These are phyloP conservation scores for Parastagonospora avenae DNA, from an alignment of 2,329 filamentous ascomycete genomes.

Conservation along the genomic window DNA sequence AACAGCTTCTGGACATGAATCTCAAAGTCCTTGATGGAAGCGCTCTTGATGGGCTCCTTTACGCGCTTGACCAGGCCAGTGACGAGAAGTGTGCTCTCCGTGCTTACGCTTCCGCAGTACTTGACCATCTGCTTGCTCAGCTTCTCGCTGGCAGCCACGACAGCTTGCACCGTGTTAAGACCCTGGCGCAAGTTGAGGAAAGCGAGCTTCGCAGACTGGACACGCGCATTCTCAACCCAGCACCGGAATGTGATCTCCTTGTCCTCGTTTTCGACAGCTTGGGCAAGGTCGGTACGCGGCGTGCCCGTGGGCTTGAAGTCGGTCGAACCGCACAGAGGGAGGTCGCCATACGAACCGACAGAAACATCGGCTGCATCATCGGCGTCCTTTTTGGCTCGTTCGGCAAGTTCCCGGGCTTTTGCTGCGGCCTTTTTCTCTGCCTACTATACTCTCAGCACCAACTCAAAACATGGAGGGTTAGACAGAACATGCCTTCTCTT, in stretches of 20 bases:
- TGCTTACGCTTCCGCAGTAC: constrained; percentile 75
- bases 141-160: constrained; percentile 67
- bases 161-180: constrained; percentile 80
- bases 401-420: constrained; percentile 58
- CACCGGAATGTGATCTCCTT: constrained; percentile 72
- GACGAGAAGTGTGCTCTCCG: constrained; percentile 82
- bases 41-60: constrained; percentile 85
- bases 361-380: constrained; percentile 69
- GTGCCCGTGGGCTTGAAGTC: constrained; percentile 58
- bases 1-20: constrained; percentile 88
- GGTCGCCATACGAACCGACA: constrained; percentile 79
- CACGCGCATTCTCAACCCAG: constrained; percentile 84
- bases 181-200: constrained; percentile 84
- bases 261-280: constrained; percentile 39
- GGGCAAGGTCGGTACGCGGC: constrained; percentile 63
- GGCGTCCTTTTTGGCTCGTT: constrained; percentile 60
- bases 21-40: constrained; percentile 78
- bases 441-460: constrained; percentile 24
- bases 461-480: neutral
- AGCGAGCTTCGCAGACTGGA: constrained; percentile 88
- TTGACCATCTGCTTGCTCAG: constrained; percentile 92
- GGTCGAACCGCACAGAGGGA: constrained; percentile 63
- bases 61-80: constrained; percentile 83
- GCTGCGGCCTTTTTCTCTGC: constrained; percentile 49
- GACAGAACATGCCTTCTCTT: constrained; percentile 41